A percentile compares a stretch with the other conserved stretches of the same genome.
phyloP scores from a whole-genome alignment of 768 basidiomycete genomes.

The Lactarius sp. region DNA sequence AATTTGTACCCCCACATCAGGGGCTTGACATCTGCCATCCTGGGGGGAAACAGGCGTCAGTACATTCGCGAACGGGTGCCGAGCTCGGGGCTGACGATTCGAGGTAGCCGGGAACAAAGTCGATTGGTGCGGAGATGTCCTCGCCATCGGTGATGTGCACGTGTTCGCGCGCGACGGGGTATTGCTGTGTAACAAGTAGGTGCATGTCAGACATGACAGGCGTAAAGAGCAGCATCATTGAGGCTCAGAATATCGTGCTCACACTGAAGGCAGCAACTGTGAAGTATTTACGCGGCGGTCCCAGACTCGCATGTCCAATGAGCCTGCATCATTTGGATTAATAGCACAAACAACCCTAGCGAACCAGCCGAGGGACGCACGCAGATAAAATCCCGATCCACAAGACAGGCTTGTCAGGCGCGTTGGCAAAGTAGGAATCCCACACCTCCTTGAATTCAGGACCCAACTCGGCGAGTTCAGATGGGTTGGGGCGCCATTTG shows the following conservation, averaged over 20 bases:
- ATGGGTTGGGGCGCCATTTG: constrained; percentile 27
- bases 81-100: constrained; percentile 18
- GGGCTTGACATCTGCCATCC: constrained; percentile 36
- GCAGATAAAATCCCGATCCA: constrained; percentile 13
- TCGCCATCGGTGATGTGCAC: constrained; percentile 27
- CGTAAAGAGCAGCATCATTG: neutral
- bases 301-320: neutral
- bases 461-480: constrained; percentile 28
- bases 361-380: constrained; percentile 17
- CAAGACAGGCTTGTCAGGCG: constrained; percentile 28
- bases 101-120: constrained; percentile 29
- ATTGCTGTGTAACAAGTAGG: neutral
- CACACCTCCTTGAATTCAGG: constrained; percentile 29
- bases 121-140: constrained; percentile 25
- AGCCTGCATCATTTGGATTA: neutral
- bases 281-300: constrained; percentile 27
- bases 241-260: neutral
- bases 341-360: neutral
- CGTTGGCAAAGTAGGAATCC: constrained; percentile 26
- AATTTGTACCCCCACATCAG: constrained; percentile 53
- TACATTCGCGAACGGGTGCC: no score
- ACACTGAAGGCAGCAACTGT: constrained; percentile 11
- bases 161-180: constrained; percentile 27
- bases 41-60: constrained; percentile 1
- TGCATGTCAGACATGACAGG: neutral